A percentile compares a stretch with the other conserved stretches of the same genome.
phyloP scores from a whole-genome alignment of 352 stramenopile genomes.

The Phytophthora macrochlamydospora region DNA sequence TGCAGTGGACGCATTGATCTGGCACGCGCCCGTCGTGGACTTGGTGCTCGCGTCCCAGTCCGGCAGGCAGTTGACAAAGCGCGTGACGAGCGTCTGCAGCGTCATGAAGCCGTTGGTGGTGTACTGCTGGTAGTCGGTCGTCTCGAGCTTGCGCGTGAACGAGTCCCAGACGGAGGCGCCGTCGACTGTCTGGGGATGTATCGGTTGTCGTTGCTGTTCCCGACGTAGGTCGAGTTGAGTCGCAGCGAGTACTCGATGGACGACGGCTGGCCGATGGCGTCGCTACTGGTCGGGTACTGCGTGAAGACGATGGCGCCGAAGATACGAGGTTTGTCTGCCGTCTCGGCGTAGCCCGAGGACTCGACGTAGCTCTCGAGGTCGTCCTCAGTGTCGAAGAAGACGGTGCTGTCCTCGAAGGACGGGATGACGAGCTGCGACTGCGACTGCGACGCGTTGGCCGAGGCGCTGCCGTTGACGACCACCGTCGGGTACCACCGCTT shows the following conservation, averaged over 20 bases:
- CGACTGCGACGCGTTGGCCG: background rate
- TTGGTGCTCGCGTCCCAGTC: slow-evolving; percentile 35
- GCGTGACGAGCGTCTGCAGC: slow-evolving; percentile 50
- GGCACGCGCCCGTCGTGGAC: slow-evolving; percentile 19
- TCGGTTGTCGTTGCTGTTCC: slow-evolving; percentile 12
- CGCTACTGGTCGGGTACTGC: slow-evolving; percentile 17
- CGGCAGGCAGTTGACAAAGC: slow-evolving; percentile 47
- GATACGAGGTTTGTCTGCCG: slow-evolving; percentile 36
- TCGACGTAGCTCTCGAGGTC: slow-evolving; percentile 45
- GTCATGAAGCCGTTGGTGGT: slow-evolving; percentile 48
- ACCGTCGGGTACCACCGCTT: slow-evolving; percentile 50
- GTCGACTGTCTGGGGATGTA: slow-evolving; percentile 23
- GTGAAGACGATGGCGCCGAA: slow-evolving; percentile 56
- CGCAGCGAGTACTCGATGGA: slow-evolving; percentile 48
- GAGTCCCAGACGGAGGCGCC: slow-evolving; percentile 22
- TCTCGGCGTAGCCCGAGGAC: slow-evolving; percentile 34
- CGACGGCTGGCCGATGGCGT: slow-evolving; percentile 24
- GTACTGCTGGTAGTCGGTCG: slow-evolving; percentile 44
- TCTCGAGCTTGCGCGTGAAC: slow-evolving; percentile 24
- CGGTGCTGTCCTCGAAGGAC: slow-evolving; percentile 40
- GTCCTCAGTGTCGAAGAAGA: slow-evolving; percentile 43
- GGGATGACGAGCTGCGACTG: slow-evolving; percentile 29
- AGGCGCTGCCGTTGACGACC: slow-evolving; percentile 10
- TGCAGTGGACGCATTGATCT: slow-evolving; percentile 21
- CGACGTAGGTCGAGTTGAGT: slow-evolving; percentile 35